phyloP scores from a whole-genome alignment of 2,329 filamentous ascomycete species.

The Zymoseptoria tritici region DNA sequence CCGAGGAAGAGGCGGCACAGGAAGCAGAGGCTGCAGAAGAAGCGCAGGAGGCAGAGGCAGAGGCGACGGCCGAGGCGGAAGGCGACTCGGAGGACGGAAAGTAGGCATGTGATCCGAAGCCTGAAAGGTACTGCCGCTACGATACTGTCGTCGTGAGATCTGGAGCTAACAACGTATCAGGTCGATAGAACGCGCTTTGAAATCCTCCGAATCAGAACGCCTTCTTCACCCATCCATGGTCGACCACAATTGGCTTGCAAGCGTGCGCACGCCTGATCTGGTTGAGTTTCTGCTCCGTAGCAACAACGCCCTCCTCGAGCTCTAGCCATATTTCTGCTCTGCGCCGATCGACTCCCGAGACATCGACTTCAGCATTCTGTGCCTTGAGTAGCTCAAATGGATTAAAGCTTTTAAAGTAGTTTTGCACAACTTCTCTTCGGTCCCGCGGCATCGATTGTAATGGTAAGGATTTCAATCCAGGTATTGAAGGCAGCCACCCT shows the following conservation, averaged over 20 bases:
- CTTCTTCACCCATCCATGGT: constrained; percentile 12
- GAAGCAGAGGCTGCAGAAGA: background rate
- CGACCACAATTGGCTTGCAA: constrained; percentile 10
- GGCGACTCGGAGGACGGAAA: too few relatives aligned
- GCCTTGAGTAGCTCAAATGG: background rate
- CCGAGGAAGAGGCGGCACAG: background rate
- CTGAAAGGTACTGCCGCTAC: too few relatives aligned
- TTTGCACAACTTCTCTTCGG: constrained; percentile 5
- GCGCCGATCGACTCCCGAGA: constrained; percentile 18
- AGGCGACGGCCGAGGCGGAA: background rate
- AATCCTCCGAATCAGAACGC: background rate
- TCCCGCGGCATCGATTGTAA: constrained; percentile 11
- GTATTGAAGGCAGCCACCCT: constrained; percentile 35
- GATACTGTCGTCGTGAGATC: too few relatives aligned
- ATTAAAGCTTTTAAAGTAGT: constrained; percentile 2
- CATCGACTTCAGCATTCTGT: constrained; percentile 4
- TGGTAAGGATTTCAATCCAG: constrained; percentile 26
- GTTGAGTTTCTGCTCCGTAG: constrained; percentile 28
- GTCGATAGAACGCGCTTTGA: too few relatives aligned
- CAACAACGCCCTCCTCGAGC: constrained; percentile 30
- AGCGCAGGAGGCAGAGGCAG: background rate
- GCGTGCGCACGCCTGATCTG: constrained; percentile 14
- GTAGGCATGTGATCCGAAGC: too few relatives aligned
- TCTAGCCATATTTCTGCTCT: constrained; percentile 33
- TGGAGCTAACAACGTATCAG: too few relatives aligned